Base-by-base conservation (phyloP, 192 early-diverging fungal species). In the Jimgerdemannia flammicorona region DNA sequence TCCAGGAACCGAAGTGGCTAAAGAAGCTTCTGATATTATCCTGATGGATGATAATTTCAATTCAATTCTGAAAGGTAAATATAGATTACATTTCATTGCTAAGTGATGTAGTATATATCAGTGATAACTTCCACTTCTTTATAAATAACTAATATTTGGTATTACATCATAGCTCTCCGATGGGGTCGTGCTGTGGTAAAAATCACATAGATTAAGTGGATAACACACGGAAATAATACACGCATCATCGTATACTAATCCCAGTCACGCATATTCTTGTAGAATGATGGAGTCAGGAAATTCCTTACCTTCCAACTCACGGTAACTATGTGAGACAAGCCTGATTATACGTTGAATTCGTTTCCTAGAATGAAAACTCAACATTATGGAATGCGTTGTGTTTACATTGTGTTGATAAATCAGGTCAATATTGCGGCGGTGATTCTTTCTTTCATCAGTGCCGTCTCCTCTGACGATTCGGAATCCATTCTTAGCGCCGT, bases 251-350 rank as follows among this genome's bases (percentile, higher is more conserved):
- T 0, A 29, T 29, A 29, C 29, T 29, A 29, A 29, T 29, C 29
- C 29, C 29, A 0, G 29, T 29, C 29, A 29, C 29, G 29, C 29
- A 1, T 29, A 1, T 29, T 29, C 29, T 29, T 29, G 29, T 29
- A 29, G 29, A 98, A 96, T 79, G 98, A 99, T 80, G 85, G 95
- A 1, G 96, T 99, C 67, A 95, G 95, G 70, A 99, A 98, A 87
- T 99, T 99, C 77, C 79, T 99, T 78, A 95, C 98, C 87, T 99
- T 99, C 88, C 98, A 99, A 83, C 77, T 99, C 59, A 98, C 98
- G 0, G 98, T 99, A 29, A 29, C 29, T 29, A 29, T 29, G 29
- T 29, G 29, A 29, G 0, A 29, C 29, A 29, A 29, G 29, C 29
- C 29, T 29, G 29, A 29, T 29, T 29, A 29, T 29, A 29, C 29